Evolutionary conservation across 768 basidiomycete species (phyloP).

Genomic region (Boletus edulis): DNA sequence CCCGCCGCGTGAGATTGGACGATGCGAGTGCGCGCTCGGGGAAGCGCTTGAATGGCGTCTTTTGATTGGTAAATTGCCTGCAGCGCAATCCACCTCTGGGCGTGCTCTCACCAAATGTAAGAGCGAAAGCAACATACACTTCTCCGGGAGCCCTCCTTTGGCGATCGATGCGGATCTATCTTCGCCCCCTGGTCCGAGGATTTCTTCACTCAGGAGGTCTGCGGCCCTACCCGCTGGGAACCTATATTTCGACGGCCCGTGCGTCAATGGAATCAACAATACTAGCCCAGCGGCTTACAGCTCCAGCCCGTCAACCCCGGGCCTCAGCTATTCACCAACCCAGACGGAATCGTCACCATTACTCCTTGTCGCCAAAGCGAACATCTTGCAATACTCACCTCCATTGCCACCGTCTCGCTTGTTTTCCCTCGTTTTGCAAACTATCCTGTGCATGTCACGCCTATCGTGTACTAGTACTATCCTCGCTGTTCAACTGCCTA

Average conservation of each 20-base stretch:
- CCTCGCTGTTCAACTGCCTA: too few relatives aligned
- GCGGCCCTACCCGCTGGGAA: conserved; percentile 41
- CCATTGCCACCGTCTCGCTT: too few relatives aligned
- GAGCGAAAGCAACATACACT: conserved; percentile 45
- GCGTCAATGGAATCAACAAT: neutral
- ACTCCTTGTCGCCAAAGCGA: too few relatives aligned
- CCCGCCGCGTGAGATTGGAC: conserved; percentile 79
- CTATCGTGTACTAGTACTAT: too few relatives aligned
- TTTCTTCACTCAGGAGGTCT: conserved; percentile 36
- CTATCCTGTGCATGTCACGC: too few relatives aligned
- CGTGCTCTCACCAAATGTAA: conserved; percentile 48
- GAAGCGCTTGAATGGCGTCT: conserved; percentile 88
- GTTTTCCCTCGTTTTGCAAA: too few relatives aligned
- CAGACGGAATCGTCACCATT: conserved; percentile 61
- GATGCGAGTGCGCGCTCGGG: conserved; percentile 86
- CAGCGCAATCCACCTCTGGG: conserved; percentile 30
- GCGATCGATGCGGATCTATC: conserved; percentile 5
- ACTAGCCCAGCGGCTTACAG: conserved; percentile 27
- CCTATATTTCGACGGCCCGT: conserved; percentile 21
- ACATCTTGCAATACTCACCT: too few relatives aligned
- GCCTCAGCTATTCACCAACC: conserved; percentile 57
- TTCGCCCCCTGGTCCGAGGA: conserved; percentile 10
- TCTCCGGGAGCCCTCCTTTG: neutral
- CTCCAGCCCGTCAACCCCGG: conserved; percentile 51
- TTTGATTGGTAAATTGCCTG: conserved; percentile 77